Evolutionary conservation across 345 rosid genomes (phyloP).

Genomic region (Salix suchowensis): DNA sequence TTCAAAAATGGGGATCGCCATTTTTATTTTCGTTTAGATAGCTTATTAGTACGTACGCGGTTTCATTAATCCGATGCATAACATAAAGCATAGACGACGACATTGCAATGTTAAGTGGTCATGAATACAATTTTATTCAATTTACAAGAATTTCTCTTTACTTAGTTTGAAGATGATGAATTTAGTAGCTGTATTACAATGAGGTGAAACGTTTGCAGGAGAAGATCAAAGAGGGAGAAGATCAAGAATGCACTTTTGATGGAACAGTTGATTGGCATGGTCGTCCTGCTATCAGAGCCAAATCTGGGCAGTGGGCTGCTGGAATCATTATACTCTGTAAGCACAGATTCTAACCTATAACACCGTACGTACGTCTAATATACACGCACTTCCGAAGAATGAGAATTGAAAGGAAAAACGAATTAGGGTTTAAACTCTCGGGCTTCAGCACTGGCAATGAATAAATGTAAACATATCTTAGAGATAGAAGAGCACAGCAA

Average conservation of each 20-base stretch:
- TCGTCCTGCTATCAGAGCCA: constrained; percentile 54
- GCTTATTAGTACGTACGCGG: no score
- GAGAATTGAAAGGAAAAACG: constrained; percentile 8
- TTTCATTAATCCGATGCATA: neutral
- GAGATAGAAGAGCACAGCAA: neutral
- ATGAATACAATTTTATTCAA: neutral
- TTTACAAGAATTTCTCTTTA: no score
- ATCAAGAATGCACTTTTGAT: constrained; percentile 50
- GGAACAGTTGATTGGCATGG: constrained; percentile 75
- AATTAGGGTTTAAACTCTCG: constrained; percentile 12
- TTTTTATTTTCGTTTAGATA: no score
- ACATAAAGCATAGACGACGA: neutral
- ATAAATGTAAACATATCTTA: neutral
- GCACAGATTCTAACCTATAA: constrained; percentile 10
- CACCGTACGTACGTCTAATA: no score
- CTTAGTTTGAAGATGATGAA: neutral
- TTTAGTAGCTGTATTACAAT: neutral
- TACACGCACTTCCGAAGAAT: no score
- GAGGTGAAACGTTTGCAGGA: constrained; percentile 6
- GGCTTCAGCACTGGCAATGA: neutral
- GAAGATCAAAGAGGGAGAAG: constrained; percentile 42
- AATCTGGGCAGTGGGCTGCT: constrained; percentile 77
- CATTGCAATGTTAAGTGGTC: neutral
- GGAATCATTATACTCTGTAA: constrained; percentile 74
- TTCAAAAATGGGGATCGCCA: neutral